These are phyloP conservation scores for Pseudoturritis turrita DNA, from an alignment of 345 rosid species.

Conservation along the genomic window DNA sequence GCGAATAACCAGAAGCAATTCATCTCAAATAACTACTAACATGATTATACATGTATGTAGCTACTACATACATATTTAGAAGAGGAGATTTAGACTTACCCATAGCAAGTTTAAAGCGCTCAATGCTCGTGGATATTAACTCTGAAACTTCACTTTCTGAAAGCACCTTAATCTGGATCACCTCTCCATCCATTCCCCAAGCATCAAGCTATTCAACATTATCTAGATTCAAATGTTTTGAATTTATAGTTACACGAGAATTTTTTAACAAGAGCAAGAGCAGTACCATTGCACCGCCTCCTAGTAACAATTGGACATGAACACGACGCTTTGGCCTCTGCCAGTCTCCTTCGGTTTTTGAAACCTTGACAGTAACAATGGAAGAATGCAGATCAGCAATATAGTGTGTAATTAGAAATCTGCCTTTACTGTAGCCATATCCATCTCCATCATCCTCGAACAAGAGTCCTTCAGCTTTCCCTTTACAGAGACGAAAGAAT, in stretches of 20 bases:
- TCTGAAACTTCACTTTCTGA: slow-evolving; percentile 42
- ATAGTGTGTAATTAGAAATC: slow-evolving; percentile 59
- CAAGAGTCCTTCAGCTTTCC: slow-evolving; percentile 66
- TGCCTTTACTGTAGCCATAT: slow-evolving; percentile 61
- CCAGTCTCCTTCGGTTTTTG: slow-evolving; percentile 72
- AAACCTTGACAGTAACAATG: slow-evolving; percentile 54
- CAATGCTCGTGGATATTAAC: slow-evolving; percentile 45
- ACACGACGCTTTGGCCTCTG: slow-evolving; percentile 73
- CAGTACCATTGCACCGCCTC: slow-evolving; percentile 76
- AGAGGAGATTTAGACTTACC: slow-evolving; percentile 41
- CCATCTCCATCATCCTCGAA: slow-evolving; percentile 95
- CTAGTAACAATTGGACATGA: slow-evolving; percentile 62
- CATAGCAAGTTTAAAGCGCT: slow-evolving; percentile 44
- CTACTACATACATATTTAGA: not conserved
- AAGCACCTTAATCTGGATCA: slow-evolving; percentile 54
- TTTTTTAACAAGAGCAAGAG: not conserved
- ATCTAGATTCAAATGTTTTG: slow-evolving; percentile 11
- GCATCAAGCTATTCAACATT: slow-evolving; percentile 51
- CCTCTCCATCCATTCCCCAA: slow-evolving; percentile 88
- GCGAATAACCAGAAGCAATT: not conserved
- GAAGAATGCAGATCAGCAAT: slow-evolving; percentile 58
- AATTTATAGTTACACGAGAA: not conserved
- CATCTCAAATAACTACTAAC: not conserved
- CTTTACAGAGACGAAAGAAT: slow-evolving; percentile 33
- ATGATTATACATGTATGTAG: not conserved